phyloP scores from a whole-genome alignment of 768 basidiomycete species.

The Leccinum uliginosum region DNA sequence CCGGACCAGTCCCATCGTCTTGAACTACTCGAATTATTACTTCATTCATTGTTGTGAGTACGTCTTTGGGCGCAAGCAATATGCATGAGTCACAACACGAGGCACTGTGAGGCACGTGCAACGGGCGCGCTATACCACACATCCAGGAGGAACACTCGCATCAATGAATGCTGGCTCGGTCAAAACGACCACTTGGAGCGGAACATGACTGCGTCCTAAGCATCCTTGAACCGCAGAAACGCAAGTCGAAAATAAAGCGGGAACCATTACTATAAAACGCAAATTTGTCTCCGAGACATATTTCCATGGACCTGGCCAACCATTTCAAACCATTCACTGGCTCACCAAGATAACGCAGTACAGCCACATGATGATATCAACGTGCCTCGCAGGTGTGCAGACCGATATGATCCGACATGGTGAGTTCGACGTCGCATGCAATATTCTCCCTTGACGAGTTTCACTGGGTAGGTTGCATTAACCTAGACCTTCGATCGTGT shows the following conservation, averaged over 20 bases:
- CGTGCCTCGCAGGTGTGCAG: neutral
- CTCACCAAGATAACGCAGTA: neutral
- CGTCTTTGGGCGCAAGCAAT: no score
- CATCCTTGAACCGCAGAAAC: neutral
- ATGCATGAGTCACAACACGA: no score
- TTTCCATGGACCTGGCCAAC: no score
- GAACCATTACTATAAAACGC: neutral
- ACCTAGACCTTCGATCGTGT: neutral
- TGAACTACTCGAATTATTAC: constrained; percentile 2
- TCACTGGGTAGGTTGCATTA: neutral
- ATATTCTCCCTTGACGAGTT: no score
- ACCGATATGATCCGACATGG: neutral
- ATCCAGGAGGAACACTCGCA: no score
- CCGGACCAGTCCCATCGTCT: constrained; percentile 30
- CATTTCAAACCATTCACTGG: neutral
- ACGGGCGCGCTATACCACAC: no score
- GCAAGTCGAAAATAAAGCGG: no score
- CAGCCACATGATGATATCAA: neutral
- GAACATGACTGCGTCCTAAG: no score
- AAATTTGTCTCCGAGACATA: neutral
- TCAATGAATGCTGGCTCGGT: no score
- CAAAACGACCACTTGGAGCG: no score
- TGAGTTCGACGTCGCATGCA: neutral
- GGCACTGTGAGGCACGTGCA: no score
- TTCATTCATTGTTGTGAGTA: no score